Evolutionary conservation across 768 basidiomycete species (phyloP), one percentile per base, ranked within the genome.

Genomic region (Rhodosporidiobolus odoratus): DNA sequence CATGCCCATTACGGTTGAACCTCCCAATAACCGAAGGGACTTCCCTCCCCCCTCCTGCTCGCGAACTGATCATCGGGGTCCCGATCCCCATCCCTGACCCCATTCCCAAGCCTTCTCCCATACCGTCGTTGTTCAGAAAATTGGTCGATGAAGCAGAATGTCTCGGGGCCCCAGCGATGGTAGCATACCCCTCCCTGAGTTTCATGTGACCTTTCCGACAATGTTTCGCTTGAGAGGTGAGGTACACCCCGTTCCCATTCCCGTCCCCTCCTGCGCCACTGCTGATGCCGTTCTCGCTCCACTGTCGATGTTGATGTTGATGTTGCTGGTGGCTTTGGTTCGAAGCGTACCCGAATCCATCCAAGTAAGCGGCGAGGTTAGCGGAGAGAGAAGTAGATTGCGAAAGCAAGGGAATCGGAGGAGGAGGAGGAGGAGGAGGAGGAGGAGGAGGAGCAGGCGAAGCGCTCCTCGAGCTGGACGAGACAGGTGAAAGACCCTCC

Each of bases 1-100:
- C 34, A 67, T 61, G 8, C 66, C 59, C 23, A n/a, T 67, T 58
- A 30, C 45, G 50, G 32, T 69, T 62, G 45, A 70, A 70, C 13
- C 65, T 17, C 1, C 64, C 63, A 41, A 65, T 58, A 2, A 70
- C 69, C 4, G 53, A 50, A 8, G 69, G 60, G n/a, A n/a, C n/a
- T n/a, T n/a, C n/a, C n/a, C n/a, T n/a, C n/a, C n/a, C n/a, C n/a
- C n/a, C n/a, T n/a, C n/a, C 19, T 34, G 30, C 37, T 68, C 67
- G n/a, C 61, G 34, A n/a, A 19, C 21, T n/a, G 48, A 50, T 23
- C 12, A 23, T 10, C 12, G 9, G 48, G 12, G 9, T 8, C 7
- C 21, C 12, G 48, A 23, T 19, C 12, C 48, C 48, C 12, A 12
- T n/a, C n/a, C n/a, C n/a, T n/a, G n/a, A n/a, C n/a, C n/a, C n/a